Conservation (phyloP, 75 land plant genomes). For the Larix kaempferi region DNA sequence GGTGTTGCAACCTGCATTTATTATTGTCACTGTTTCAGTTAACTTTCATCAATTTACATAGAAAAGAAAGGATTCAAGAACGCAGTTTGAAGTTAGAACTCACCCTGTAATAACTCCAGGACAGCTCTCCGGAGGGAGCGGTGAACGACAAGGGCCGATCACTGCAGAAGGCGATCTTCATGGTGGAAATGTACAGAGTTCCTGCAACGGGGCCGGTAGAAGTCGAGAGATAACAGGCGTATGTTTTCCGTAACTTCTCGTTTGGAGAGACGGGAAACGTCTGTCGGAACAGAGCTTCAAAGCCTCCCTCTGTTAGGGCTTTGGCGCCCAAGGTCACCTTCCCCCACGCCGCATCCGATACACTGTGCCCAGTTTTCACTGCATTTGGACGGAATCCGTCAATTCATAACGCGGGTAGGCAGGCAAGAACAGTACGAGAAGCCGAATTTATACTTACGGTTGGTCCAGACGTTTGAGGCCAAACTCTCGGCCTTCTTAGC, state of each 20-base stretch:
- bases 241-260: constrained; percentile 55
- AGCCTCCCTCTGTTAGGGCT: constrained; percentile 59
- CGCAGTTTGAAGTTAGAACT: background rate
- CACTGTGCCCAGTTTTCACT: constrained; percentile 61
- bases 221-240: constrained; percentile 74
- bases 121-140: constrained; percentile 48
- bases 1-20: constrained; percentile 47
- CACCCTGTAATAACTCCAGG: constrained; percentile 73
- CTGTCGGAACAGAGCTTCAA: constrained; percentile 53
- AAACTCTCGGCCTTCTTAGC: constrained; percentile 35
- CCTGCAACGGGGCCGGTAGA: constrained; percentile 75
- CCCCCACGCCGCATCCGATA: constrained; percentile 63
- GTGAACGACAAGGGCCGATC: constrained; percentile 64
- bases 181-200: constrained; percentile 54
- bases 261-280: constrained; percentile 32
- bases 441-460: background rate
- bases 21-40: background rate
- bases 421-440: background rate
- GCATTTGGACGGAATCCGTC: background rate
- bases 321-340: constrained; percentile 60
- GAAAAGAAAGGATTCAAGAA: too few relatives aligned
- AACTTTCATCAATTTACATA: too few relatives aligned
- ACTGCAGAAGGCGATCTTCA: constrained; percentile 59
- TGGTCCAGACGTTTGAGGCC: constrained; percentile 30
- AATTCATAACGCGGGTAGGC: background rate